Base-by-base conservation (phyloP, 331 rosid genomes). In the Stylosanthes scabra region DNA sequence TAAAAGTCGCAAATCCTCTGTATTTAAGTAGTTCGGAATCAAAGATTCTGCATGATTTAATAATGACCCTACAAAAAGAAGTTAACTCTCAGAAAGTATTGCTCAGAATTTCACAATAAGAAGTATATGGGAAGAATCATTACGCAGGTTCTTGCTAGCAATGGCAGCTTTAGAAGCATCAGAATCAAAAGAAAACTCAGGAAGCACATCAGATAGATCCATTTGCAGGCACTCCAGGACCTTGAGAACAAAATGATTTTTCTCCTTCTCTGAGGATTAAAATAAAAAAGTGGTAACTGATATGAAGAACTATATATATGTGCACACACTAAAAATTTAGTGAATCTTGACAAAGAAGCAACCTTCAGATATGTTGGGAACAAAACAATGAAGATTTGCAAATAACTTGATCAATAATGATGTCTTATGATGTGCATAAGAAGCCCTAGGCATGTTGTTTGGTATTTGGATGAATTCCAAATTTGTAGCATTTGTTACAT, bases 371-470 rank as follows among this genome's bases (percentile, higher is more conserved):
- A 94, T 83, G 78, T 71, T 78, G 77, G 99, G 99, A 79, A 94
- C 86, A 66, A 94, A 94, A 85, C 97, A 94, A 78, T 94, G 99
- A 81, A 94, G 99, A 82, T 94, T 94, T 82, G 99, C 99, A 74
- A 94, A 89, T 76, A 94, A 76, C 91, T 94, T 94, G 81, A 94
- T 90, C 81, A 94, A 89, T 68, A 94, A 83, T 12, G 99, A 86
- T 16, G 99, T 89, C 85, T 96, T 89, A 66, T 88, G 88, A 78
- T 94, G 99, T 55, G 89, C 91, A 82, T 89, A 94, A 49, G 92
- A 87, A 77, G 91, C 81, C 78, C 78, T 87, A 56, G 87, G 84
- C 96, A 86, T 85, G 78, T 70, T 84, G 75, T 54, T 87, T 14
- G 76, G 83, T 44, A 77, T 68, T 71, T 84, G 77, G 66, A 84